Conservation (phyloP, 345 rosid genomes). For the Bruguiera gymnorhiza region DNA sequence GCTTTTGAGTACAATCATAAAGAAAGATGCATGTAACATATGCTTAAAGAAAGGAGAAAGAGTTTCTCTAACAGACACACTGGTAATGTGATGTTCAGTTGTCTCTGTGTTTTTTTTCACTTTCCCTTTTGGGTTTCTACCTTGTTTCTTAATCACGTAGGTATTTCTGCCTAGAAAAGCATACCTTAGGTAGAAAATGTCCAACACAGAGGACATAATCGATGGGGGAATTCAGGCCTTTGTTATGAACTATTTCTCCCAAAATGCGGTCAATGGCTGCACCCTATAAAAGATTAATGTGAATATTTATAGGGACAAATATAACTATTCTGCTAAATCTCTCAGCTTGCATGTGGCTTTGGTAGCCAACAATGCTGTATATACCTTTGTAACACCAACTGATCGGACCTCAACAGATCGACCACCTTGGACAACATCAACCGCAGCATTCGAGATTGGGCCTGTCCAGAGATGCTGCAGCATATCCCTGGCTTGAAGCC, state of each 20-base stretch:
- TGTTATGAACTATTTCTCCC: constrained; percentile 48
- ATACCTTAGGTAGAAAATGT: constrained; percentile 50
- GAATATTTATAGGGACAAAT: not conserved
- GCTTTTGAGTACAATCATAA: too few species aligned
- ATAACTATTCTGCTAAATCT: constrained; percentile 6
- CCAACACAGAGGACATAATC: constrained; percentile 59
- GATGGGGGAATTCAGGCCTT: constrained; percentile 47
- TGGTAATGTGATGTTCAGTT: too few species aligned
- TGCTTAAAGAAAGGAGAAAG: too few species aligned
- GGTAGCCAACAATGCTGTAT: constrained; percentile 1
- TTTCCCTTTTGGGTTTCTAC: too few species aligned
- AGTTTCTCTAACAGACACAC: too few species aligned
- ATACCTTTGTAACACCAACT: constrained; percentile 59
- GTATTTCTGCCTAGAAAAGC: constrained; percentile 5
- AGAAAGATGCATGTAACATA: too few species aligned
- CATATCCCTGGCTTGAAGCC: constrained; percentile 58
- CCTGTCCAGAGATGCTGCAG: constrained; percentile 66
- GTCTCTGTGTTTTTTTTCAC: too few species aligned
- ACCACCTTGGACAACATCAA: constrained; percentile 57
- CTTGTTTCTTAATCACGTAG: too few species aligned
- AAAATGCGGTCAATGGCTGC: constrained; percentile 58
- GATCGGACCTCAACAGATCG: constrained; percentile 59
- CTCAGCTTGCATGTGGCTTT: not conserved
- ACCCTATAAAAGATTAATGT: constrained; percentile 34
- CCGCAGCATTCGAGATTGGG: constrained; percentile 54